Percentiles rank a stretch among this genome's conserved stretches.
These are phyloP conservation scores for Teunomyces panamensis DNA, from an alignment of 805 yeast species.

Conservation along the genomic window DNA sequence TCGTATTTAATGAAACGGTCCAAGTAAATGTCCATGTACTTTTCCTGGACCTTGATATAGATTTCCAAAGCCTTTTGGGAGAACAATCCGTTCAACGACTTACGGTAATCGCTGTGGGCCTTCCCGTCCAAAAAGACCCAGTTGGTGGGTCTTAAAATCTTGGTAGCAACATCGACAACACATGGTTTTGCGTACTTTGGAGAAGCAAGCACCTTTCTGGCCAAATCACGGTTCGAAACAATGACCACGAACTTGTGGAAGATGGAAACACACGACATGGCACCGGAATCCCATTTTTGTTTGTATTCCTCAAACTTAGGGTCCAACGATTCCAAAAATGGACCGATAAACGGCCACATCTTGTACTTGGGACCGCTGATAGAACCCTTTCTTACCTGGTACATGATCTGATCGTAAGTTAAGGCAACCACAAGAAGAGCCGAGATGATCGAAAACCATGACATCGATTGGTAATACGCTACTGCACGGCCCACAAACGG, in stretches of 20 bases:
- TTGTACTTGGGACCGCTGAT: constrained; percentile 90
- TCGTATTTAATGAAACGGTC: constrained; percentile 61
- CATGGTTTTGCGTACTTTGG: constrained; percentile 93
- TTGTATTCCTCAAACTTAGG: constrained; percentile 93
- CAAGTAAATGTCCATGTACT: constrained; percentile 78
- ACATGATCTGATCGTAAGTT: constrained; percentile 72
- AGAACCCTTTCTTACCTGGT: constrained; percentile 75
- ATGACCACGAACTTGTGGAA: constrained; percentile 97
- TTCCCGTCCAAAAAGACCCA: constrained; percentile 98
- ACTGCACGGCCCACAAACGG: constrained; percentile 11
- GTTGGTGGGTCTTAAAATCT: constrained; percentile 89
- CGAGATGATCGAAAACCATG: constrained; percentile 54
- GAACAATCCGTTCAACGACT: constrained; percentile 84
- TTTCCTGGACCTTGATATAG: constrained; percentile 83
- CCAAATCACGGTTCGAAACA: constrained; percentile 82
- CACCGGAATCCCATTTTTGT: constrained; percentile 94
- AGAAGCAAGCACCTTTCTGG: constrained; percentile 81
- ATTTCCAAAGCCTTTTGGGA: constrained; percentile 77
- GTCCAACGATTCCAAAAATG: constrained; percentile 88
- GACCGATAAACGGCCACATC: constrained; percentile 94
- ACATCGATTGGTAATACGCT: constrained; percentile 21
- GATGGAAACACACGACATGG: constrained; percentile 92
- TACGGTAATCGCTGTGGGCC: constrained; percentile 90
- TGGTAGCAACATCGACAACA: constrained; percentile 95
- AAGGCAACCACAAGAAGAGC: constrained; percentile 48